Percentiles rank a stretch among this genome's conserved stretches.
Evolutionary conservation across 1,139 yeast species (phyloP).

Genomic region (Chernovozyma aurita): DNA sequence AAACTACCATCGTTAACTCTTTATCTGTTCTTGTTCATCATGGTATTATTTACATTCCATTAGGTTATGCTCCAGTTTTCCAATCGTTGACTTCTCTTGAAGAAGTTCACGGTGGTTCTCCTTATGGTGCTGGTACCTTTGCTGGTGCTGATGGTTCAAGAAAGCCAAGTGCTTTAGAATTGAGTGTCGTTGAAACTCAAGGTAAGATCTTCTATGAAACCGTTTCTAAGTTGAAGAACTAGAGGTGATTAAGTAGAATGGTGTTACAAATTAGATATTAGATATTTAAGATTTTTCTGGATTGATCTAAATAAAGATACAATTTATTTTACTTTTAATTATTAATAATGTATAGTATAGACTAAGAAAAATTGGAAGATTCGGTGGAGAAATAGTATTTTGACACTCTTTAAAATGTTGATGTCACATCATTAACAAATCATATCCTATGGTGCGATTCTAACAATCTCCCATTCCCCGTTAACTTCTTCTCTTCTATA

Average conservation of each 20-base stretch:
- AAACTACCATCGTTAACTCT: conserved; percentile 61
- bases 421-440: no score
- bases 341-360: no score
- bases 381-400: no score
- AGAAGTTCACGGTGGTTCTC: conserved; percentile 78
- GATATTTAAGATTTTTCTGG: neutral
- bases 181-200: conserved; percentile 57
- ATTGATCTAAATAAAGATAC: no score
- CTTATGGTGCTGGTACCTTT: conserved; percentile 87
- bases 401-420: no score
- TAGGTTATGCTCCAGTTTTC: conserved; percentile 68
- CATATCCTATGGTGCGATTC: conserved; percentile 72
- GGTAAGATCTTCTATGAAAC: conserved; percentile 57
- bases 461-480: conserved; percentile 55
- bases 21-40: conserved; percentile 72
- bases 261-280: neutral
- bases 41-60: conserved; percentile 75
- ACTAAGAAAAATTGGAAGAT: no score
- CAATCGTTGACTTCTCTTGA: conserved; percentile 53
- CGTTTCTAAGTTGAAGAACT: conserved; percentile 21
- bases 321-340: no score
- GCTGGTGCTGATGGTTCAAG: conserved; percentile 82
- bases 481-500: conserved; percentile 51
- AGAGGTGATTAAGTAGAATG: no score
- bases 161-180: conserved; percentile 62